Conservation (phyloP, 116 monocot species). For the Zostera marina region DNA sequence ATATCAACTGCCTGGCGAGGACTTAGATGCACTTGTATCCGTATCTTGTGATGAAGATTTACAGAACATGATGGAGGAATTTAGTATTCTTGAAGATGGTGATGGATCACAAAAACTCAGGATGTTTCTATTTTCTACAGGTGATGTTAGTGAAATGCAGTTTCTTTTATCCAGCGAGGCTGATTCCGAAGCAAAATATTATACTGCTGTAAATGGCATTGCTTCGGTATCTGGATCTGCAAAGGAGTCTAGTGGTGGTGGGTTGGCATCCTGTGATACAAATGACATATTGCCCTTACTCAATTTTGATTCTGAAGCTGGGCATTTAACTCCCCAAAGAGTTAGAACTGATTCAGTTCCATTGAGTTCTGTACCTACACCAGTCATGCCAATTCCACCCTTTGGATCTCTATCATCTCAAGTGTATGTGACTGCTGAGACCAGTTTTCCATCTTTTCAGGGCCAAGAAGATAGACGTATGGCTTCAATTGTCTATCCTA, state of each 20-base stretch:
- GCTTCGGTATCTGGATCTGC: conserved; percentile 13
- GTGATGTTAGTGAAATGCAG: conserved; percentile 56
- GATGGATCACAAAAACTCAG: conserved; percentile 79
- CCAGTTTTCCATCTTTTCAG: conserved; percentile 16
- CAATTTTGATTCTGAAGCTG: conserved; percentile 20
- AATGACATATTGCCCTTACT: conserved; percentile 53
- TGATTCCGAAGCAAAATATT: conserved; percentile 83
- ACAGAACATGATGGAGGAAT: conserved; percentile 98
- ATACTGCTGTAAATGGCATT: conserved; percentile 91
- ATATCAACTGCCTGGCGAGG: conserved; percentile 95
- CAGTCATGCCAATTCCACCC: conserved; percentile 7
- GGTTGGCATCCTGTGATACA: conserved; percentile 24
- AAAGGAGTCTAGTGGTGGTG: conserved; percentile 15
- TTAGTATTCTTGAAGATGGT: conserved; percentile 39
- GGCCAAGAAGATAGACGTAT: conserved; percentile 16
- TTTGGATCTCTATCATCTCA: conserved; percentile 3
- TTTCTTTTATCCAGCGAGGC: conserved; percentile 59
- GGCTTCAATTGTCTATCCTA: conserved; percentile 5
- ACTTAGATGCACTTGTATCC: conserved; percentile 87
- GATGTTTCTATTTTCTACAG: conserved; percentile 69
- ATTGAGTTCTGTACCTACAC: conserved; percentile 9
- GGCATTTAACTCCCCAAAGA: conserved; percentile 11
- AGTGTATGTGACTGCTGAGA: conserved; percentile 9
- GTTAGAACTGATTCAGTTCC: conserved; percentile 7
- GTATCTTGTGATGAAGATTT: conserved; percentile 93